A percentile compares a stretch with the other conserved stretches of the same genome.
Conservation (phyloP, 768 basidiomycete genomes). For the Hebeloma cylindrosporum region DNA sequence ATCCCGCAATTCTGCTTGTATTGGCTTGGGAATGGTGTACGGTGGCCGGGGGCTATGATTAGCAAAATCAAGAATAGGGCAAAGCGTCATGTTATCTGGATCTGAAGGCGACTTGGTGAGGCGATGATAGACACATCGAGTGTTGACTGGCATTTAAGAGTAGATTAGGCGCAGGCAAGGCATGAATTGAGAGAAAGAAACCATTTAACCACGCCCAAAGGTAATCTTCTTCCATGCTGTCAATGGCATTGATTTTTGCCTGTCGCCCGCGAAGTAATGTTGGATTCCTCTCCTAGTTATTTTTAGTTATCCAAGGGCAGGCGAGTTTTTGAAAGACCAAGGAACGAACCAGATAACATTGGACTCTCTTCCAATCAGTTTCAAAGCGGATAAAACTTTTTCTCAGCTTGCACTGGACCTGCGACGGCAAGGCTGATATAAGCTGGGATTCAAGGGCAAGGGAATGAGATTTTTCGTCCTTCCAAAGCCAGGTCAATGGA, state of each 20-base stretch:
- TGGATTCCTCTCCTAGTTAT: slow-evolving; percentile 17
- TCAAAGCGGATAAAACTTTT: slow-evolving; percentile 48
- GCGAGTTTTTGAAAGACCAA: not conserved
- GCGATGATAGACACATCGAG: slow-evolving; percentile 81
- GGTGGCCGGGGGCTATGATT: slow-evolving; percentile 60
- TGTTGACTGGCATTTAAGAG: slow-evolving; percentile 64
- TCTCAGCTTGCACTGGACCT: slow-evolving; percentile 40
- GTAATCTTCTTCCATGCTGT: slow-evolving; percentile 44
- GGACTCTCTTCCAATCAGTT: slow-evolving; percentile 58
- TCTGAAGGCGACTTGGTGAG: slow-evolving; percentile 48
- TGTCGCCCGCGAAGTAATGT: not conserved
- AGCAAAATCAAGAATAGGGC: slow-evolving; percentile 89
- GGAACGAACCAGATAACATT: slow-evolving; percentile 51
- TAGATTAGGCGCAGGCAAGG: not conserved
- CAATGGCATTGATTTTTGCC: slow-evolving; percentile 13
- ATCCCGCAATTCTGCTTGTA: slow-evolving; percentile 37
- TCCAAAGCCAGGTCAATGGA: slow-evolving; percentile 76
- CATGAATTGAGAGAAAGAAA: slow-evolving; percentile 26
- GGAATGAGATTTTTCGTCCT: slow-evolving; percentile 13
- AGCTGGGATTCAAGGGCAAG: slow-evolving; percentile 27
- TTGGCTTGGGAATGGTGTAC: slow-evolving; percentile 43
- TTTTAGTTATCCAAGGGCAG: slow-evolving; percentile 6
- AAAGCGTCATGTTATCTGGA: slow-evolving; percentile 80
- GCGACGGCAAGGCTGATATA: slow-evolving; percentile 49
- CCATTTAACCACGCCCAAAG: slow-evolving; percentile 95